Base-by-base conservation (phyloP, 225 moss, liverwort and hornwort species). In the Straminergon stramineum region DNA sequence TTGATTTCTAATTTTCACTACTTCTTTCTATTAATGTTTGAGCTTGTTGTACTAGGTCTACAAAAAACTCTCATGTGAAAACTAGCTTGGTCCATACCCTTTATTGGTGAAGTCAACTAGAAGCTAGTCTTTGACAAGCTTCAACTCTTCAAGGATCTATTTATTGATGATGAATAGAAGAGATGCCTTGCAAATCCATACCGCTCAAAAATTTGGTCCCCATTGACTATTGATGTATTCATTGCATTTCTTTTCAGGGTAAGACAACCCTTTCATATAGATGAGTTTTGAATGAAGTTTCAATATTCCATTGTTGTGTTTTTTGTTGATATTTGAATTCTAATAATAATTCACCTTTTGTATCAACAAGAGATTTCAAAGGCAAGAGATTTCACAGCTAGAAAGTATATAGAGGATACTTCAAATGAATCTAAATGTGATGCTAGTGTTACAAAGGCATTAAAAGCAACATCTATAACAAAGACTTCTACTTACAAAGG, bases 341-440 rank as follows among this genome's bases (percentile, higher is more conserved):
- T 69, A 7, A 69, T 13, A 69, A 7, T 20, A 4, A 21, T 22
- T 7, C 5, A n/a, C 7, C 9, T n/a, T 65, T 15, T 28, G 2
- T 65, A 16, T 31, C 2, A 66, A 3, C 34, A 67, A 67, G 66
- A 70, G n/a, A 70, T 70, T 39, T 37, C 12, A 8, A 7, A 70
- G 7, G n/a, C 7, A 7, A 5, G 0, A 70, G 5, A 21, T 70
- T 12, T 0, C 0, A 7, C 5, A 70, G 7, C 8, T n/a, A 70
- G 5, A 0, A 70, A 70, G 7, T n/a, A 39, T 2, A 9, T n/a
- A 13, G n/a, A n/a, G 0, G 4, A 70, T 8, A 70, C 32, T 70
- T 13, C 1, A 21, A 3, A 23, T 0, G n/a, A 37, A 12, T 23
- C 13, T 2, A 7, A 39, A 13, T 39, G 2, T 0, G 7, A 70